These are phyloP conservation scores for Lomentospora prolificans DNA, from an alignment of 2,329 filamentous ascomycete species.

Conservation along the genomic window DNA sequence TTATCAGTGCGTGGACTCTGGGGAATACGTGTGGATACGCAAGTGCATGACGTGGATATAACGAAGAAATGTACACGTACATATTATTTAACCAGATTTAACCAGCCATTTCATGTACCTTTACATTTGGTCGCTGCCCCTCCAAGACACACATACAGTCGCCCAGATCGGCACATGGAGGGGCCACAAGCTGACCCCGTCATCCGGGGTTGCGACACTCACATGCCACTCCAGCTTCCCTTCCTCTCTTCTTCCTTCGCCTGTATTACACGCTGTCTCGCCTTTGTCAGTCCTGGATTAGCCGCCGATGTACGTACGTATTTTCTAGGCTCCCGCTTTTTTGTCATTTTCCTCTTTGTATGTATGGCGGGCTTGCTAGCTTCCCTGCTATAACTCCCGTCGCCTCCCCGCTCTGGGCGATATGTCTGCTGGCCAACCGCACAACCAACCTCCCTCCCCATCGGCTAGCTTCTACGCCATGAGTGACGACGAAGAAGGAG, in stretches of 20 bases:
- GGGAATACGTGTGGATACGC: slow-evolving; percentile 10
- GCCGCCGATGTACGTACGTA: neutral
- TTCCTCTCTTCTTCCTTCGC: neutral
- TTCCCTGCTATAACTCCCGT: neutral
- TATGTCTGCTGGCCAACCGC: slow-evolving; percentile 13
- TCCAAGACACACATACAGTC: neutral
- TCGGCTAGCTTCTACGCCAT: slow-evolving; percentile 87
- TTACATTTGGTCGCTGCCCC: neutral
- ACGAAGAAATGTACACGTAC: neutral
- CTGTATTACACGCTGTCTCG: slow-evolving; percentile 8
- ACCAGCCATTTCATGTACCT: neutral
- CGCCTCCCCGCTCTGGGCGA: slow-evolving; percentile 10
- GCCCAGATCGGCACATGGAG: neutral
- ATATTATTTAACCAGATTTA: neutral
- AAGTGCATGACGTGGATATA: slow-evolving; percentile 8
- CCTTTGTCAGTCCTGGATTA: neutral
- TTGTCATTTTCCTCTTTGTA: slow-evolving; percentile 2
- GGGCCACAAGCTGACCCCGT: slow-evolving; percentile 7
- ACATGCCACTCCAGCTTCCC: neutral
- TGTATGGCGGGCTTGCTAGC: neutral
- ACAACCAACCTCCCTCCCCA: slow-evolving; percentile 50
- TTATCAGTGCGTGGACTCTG: slow-evolving; percentile 1
- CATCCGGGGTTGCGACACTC: neutral
- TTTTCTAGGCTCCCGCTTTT: slow-evolving; percentile 4
- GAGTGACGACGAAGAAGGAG: slow-evolving; percentile 92